phyloP scores from a whole-genome alignment of 1,139 yeast species.

The Taiozyma sp. region DNA sequence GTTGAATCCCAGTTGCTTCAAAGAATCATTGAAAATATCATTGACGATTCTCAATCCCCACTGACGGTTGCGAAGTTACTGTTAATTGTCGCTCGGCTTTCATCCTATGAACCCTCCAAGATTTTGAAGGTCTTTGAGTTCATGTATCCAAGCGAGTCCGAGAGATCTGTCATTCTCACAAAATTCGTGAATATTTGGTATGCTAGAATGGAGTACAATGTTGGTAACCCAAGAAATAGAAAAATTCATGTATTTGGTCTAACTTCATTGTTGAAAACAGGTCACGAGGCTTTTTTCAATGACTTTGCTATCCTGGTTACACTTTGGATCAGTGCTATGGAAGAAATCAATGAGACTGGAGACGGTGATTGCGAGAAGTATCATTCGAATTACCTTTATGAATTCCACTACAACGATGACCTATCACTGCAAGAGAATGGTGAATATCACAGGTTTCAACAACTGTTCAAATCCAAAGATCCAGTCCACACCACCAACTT shows the following conservation, averaged over 20 bases:
- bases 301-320: constrained; percentile 41
- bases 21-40: constrained; percentile 40
- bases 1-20: constrained; percentile 44
- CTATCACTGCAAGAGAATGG: constrained; percentile 47
- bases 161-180: constrained; percentile 13
- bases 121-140: constrained; percentile 34
- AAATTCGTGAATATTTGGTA: constrained; percentile 34
- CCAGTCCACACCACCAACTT: constrained; percentile 57
- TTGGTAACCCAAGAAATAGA: constrained; percentile 65
- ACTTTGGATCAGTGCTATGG: constrained; percentile 57
- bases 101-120: constrained; percentile 41
- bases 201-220: constrained; percentile 34
- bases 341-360: constrained; percentile 63
- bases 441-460: constrained; percentile 52
- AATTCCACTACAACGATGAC: constrained; percentile 30
- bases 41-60: constrained; percentile 47
- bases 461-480: constrained; percentile 43
- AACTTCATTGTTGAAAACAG: constrained; percentile 39
- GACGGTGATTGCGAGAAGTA: constrained; percentile 63
- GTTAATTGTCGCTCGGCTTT: constrained; percentile 49
- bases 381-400: constrained; percentile 51
- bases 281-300: constrained; percentile 25
- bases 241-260: constrained; percentile 62
- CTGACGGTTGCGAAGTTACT: constrained; percentile 47
- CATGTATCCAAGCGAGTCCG: constrained; percentile 6